Conservation (phyloP, 176 grass and related monocot species). For the Oryza rufipogon region DNA sequence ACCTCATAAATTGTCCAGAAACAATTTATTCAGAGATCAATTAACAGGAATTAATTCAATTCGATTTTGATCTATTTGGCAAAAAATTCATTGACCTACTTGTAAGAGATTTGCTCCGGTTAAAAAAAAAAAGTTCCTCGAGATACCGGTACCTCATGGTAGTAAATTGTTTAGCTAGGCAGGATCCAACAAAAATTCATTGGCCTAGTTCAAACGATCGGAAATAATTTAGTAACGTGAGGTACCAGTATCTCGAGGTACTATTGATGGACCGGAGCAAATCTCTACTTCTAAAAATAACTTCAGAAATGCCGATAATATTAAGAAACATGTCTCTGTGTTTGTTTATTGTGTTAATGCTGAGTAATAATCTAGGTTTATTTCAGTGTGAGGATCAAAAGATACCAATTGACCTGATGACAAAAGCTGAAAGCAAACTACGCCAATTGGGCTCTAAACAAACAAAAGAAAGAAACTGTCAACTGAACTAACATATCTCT, state of each 20-base stretch:
- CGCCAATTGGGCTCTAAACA: neutral
- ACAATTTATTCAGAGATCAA: neutral
- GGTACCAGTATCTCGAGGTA: too few relatives aligned
- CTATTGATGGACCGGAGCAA: too few relatives aligned
- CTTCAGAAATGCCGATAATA: neutral
- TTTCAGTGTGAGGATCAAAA: neutral
- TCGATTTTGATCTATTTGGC: too few relatives aligned
- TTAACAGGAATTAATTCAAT: neutral
- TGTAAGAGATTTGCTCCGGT: too few relatives aligned
- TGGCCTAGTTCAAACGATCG: too few relatives aligned
- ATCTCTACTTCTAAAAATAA: neutral
- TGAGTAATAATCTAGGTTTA: neutral
- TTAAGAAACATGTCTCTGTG: neutral
- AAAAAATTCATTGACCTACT: too few relatives aligned
- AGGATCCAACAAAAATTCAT: too few relatives aligned
- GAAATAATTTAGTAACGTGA: too few relatives aligned
- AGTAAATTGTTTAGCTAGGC: too few relatives aligned
- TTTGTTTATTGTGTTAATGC: neutral
- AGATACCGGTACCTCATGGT: too few relatives aligned
- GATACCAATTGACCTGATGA: conserved; percentile 18
- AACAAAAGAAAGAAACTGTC: neutral
- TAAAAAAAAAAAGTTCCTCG: too few relatives aligned
- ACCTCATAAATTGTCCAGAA: neutral
- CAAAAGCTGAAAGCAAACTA: neutral
- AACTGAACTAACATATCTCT: conserved; percentile 30